Evolutionary conservation across 192 early-diverging fungal species (phyloP).

Genomic region (Coemansia reversa): DNA sequence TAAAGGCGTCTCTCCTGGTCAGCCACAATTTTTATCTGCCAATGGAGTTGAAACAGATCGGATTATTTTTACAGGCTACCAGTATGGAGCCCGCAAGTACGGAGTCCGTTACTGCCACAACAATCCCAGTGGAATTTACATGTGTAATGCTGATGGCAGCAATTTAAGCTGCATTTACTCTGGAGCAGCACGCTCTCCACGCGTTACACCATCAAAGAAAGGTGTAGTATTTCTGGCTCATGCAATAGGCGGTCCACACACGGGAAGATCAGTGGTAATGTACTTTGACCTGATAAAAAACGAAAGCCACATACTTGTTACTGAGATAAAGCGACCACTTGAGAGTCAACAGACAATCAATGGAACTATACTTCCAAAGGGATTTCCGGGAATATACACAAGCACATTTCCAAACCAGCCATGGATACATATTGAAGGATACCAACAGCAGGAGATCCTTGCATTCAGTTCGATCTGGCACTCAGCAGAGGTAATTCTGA

Average conservation of each 20-base stretch:
- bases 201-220: slow-evolving; percentile 56
- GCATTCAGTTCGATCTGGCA: slow-evolving; percentile 46
- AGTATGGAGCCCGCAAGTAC: slow-evolving; percentile 55
- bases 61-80: slow-evolving; percentile 69
- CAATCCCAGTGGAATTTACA: slow-evolving; percentile 60
- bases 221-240: slow-evolving; percentile 65
- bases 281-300: slow-evolving; percentile 32
- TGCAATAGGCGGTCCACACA: slow-evolving; percentile 67
- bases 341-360: slow-evolving; percentile 11
- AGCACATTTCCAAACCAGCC: slow-evolving; percentile 54
- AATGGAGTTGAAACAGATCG: slow-evolving; percentile 20
- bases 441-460: slow-evolving; percentile 16
- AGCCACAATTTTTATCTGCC: slow-evolving; percentile 55
- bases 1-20: slow-evolving; percentile 40
- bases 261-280: slow-evolving; percentile 57
- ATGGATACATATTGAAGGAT: slow-evolving; percentile 19
- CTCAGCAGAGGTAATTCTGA: slow-evolving; percentile 38
- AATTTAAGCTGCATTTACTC: slow-evolving; percentile 38
- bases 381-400: slow-evolving; percentile 71
- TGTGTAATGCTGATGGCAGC: slow-evolving; percentile 32
- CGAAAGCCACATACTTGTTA: slow-evolving; percentile 16
- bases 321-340: slow-evolving; percentile 19
- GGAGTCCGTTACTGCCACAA: slow-evolving; percentile 72
- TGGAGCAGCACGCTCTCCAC: slow-evolving; percentile 61
- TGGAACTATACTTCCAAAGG: slow-evolving; percentile 34